Percentiles rank a stretch among this genome's conserved stretches.
Evolutionary conservation across 1,284 basidiomycete genomes (phyloP).

Genomic region (Cutaneotrichosporon cavernicola): DNA sequence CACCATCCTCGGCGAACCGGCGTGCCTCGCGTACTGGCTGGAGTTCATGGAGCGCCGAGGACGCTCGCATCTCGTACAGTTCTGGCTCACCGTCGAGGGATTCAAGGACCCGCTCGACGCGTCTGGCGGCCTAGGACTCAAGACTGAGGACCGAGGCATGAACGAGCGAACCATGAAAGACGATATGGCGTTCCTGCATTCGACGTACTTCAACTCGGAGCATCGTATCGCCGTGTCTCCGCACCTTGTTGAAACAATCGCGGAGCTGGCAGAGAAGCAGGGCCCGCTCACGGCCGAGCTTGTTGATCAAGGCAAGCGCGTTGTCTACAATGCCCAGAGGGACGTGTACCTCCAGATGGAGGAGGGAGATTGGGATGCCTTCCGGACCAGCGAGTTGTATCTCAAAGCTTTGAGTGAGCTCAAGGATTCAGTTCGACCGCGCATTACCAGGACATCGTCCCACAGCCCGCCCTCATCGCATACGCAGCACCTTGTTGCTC

Average conservation of each 20-base stretch:
- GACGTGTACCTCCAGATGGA: conserved; percentile 86
- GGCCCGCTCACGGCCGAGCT: conserved; percentile 19
- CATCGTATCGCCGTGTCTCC: conserved; percentile 29
- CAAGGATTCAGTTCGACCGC: conserved; percentile 12
- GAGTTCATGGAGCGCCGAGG: conserved; percentile 93
- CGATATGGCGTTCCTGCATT: conserved; percentile 81
- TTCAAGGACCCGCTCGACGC: conserved; percentile 94
- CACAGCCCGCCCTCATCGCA: conserved; percentile 7
- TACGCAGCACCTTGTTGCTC: neutral
- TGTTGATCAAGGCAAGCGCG: conserved; percentile 47
- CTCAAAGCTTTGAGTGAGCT: conserved; percentile 80
- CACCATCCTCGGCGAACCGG: conserved; percentile 79
- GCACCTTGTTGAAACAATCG: conserved; percentile 27
- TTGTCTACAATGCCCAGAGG: conserved; percentile 72
- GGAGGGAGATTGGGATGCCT: conserved; percentile 84
- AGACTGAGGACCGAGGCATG: conserved; percentile 9
- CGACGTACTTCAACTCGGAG: conserved; percentile 71
- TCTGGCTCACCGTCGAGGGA: conserved; percentile 94
- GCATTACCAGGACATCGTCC: conserved; percentile 5
- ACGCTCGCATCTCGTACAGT: conserved; percentile 83
- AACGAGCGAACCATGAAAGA: conserved; percentile 55
- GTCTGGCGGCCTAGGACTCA: conserved; percentile 55
- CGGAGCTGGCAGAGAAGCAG: conserved; percentile 22
- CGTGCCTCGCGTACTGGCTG: conserved; percentile 90
- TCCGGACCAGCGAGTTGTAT: conserved; percentile 83